Base-by-base conservation (phyloP, 2,329 filamentous ascomycete genomes). In the Blastomyces parvus region DNA sequence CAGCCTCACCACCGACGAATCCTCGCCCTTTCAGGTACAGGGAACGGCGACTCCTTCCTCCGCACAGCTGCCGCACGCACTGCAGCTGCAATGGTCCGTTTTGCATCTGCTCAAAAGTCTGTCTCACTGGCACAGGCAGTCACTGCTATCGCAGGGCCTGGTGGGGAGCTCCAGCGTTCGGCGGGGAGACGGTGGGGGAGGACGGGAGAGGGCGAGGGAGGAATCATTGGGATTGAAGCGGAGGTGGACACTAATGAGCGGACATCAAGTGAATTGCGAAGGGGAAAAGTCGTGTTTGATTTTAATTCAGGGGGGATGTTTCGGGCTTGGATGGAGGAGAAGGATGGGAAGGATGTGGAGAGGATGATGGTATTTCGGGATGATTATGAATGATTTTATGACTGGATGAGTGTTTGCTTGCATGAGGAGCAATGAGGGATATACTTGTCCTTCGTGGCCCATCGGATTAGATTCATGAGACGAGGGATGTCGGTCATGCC, bases 301-400 rank as follows among this genome's bases (percentile, higher is more conserved):
- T 91, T 87, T 73, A 96, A 96, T 72, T 94, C 89, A 69, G 88
- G 87, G 4, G 91, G 91, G 0, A 92, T 96, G 89, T 94, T 91
- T 71, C 82, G 91, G 25, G 90, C 90, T 0, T 93, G 88, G 77
- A 77, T 81, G 60, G 80, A 83, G 63, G 74, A 77, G 27, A 67
- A 62, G 13, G 61, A 70, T 66, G 73, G 71, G 4, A 66, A 67
- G 42, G 72, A 76, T 14, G 61, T 68, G 27, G 76, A 78, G 66
- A 71, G 68, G 58, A 73, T 79, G 17, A 79, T 79, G 77, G 78
- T 79, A 1, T 80, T 79, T 63, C 72, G 71, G 62, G 75, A 76
- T 38, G 72, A 76, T 55, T 78, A 78, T 64, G 52, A 64, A 53
- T 70, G 67, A 65, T 57, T 52, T 48, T 52, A 52, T 25, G 48